Evolutionary conservation across 2,329 filamentous ascomycete species (phyloP), one percentile per base, ranked within the genome.

Genomic region (Fusarium sp.): DNA sequence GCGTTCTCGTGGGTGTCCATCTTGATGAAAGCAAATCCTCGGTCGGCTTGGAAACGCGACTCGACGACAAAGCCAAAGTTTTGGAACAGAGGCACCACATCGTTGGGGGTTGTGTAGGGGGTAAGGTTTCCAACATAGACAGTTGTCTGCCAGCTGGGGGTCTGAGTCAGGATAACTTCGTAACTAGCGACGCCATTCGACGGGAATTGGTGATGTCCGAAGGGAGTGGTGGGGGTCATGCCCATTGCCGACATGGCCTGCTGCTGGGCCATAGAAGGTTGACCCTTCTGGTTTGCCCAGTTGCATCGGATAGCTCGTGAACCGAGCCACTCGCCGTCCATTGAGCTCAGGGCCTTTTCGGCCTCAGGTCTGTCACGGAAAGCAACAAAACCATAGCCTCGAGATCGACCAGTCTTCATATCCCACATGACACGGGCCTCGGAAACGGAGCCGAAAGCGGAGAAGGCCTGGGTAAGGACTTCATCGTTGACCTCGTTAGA

Each of bases 371-470:
- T 93, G 68, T 99, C 96, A 67, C 95, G 92, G 87, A 97, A 99
- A 49, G 96, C 96, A 72, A 98, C 95, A 77, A 99, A 99, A 14
- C 96, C 96, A 77, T 99, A 99, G 63, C 96, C 96, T 78, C 96
- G 92, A 71, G 96, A 98, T 68, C 96, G 91, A 71, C 96, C 96
- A 35, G 96, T 99, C 87, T 99, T 99, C 96, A 99, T 99, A 80
- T 99, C 96, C 96, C 96, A 99, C 96, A 99, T 99, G 69, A 99
- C 96, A 75, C 96, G 94, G 62, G 96, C 96, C 81, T 99, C 96
- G 4, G 96, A 99, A 48, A 99, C 94, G 14, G 90, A 93, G 40
- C 96, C 96, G 79, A 98, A 99, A 44, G 93, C 93, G 47, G 93
- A 96, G 81, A 99, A 99, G 14, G 96, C 96, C 80, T 97, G 94